Evolutionary conservation across 1,284 basidiomycete genomes (phyloP).

Genomic region (Trichosporon ovoides): DNA sequence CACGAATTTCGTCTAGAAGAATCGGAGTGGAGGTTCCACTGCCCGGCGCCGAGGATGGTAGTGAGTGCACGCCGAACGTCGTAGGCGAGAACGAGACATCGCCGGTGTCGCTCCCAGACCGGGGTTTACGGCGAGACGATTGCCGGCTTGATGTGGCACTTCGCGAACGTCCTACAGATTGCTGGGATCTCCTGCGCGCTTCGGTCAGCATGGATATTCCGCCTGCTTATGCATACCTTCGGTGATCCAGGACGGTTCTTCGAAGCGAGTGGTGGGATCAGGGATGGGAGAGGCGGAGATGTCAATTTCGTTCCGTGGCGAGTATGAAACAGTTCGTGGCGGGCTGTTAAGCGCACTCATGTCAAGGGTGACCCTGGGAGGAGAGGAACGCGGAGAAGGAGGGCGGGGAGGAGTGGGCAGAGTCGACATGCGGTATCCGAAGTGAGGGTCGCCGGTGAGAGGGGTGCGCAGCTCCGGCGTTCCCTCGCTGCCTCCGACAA

Average conservation of each 20-base stretch:
- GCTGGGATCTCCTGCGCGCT: slow-evolving; percentile 14
- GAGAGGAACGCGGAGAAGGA: neutral
- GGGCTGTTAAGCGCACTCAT: neutral
- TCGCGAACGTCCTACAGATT: neutral
- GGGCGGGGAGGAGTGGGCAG: neutral
- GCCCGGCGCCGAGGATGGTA: neutral
- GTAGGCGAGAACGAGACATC: neutral
- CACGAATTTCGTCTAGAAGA: slow-evolving; percentile 5
- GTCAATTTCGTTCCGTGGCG: neutral
- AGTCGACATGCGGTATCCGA: neutral
- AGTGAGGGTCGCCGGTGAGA: slow-evolving; percentile 2
- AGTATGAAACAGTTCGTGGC: neutral
- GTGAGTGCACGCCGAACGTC: slow-evolving; percentile 13
- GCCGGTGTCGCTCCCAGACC: neutral
- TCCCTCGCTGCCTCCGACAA: slow-evolving; percentile 19
- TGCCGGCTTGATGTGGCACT: slow-evolving; percentile 15
- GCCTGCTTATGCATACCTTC: slow-evolving; percentile 10
- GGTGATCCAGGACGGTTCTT: slow-evolving; percentile 21
- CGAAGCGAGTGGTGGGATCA: neutral
- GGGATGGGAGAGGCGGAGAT: neutral
- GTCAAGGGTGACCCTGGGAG: neutral
- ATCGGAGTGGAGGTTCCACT: slow-evolving; percentile 1
- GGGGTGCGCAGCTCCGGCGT: slow-evolving; percentile 33
- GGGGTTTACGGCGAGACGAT: slow-evolving; percentile 14
- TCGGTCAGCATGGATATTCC: slow-evolving; percentile 8